Evolutionary conservation across 495 filamentous ascomycete genomes (phyloP), one percentile per base, ranked within the genome.

Genomic region (Talaromyces borbonicus): DNA sequence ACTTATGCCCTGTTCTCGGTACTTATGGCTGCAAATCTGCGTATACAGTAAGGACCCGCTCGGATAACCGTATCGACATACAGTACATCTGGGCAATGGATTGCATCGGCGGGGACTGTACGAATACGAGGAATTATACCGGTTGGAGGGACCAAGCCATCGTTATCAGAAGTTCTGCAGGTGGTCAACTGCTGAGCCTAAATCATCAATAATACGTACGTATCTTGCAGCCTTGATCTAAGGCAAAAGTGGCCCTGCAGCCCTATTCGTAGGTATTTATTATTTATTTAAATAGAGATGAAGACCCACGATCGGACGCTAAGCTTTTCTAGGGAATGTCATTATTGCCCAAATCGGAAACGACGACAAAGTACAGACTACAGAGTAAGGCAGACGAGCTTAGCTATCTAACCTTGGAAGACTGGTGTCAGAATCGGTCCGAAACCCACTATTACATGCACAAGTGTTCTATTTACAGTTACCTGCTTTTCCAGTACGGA

Each of bases 231-330:
- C 26, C 26, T 29, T 6, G 26, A 29, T 11, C 26, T 32, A 37
- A 37, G 33, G 33, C 33, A 37, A 37, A 37, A 37, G 33, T 37
- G 33, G 33, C 5, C 33, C 33, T 37, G 33, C 33, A 37, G 33
- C 33, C 14, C 15, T 18, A 37, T 19, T 37, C 33, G 33, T 37
- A 37, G 8, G 15, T n/a, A n/a, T n/a, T n/a, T n/a, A n/a, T n/a
- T n/a, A n/a, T n/a, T n/a, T n/a, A n/a, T n/a, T n/a, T n/a, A n/a
- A n/a, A n/a, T n/a, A n/a, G n/a, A n/a, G n/a, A n/a, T n/a, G n/a
- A n/a, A n/a, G n/a, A n/a, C n/a, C n/a, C n/a, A n/a, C n/a, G n/a
- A n/a, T n/a, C n/a, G 1, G 35, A 38, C 35, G 35, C 35, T 38
- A 38, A 23, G 35, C 35, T 38, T 38, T 38, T 38, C 35, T 38